Percentiles rank a stretch among this genome's conserved stretches.
Conservation (phyloP, 2,329 filamentous ascomycete genomes). For the Endoconidiophora polonica region DNA sequence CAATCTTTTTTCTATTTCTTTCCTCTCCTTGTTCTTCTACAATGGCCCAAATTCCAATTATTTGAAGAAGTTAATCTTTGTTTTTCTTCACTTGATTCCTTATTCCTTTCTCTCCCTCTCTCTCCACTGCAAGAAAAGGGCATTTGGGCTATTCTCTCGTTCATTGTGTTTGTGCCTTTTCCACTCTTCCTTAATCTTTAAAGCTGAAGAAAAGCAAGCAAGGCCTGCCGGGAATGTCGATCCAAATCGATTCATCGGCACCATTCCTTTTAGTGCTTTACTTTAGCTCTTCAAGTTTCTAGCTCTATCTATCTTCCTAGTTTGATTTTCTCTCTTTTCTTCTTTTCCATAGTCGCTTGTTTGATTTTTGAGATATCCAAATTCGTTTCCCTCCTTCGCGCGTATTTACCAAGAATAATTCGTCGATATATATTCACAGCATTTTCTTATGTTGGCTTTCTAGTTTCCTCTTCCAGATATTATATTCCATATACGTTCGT, state of each 20-base stretch:
- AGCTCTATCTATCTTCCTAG: background rate
- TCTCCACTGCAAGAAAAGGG: too few species aligned
- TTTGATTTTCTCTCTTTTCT: background rate
- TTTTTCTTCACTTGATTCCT: background rate
- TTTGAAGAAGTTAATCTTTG: too few species aligned
- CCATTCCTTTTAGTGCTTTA: slow-evolving; percentile 1
- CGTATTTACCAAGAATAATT: too few species aligned
- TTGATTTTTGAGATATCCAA: background rate
- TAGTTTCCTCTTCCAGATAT: background rate
- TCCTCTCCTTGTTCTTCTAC: background rate
- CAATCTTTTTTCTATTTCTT: background rate
- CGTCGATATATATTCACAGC: too few species aligned
- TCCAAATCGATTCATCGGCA: slow-evolving; percentile 2
- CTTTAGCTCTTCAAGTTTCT: background rate
- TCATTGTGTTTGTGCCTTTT: too few species aligned
- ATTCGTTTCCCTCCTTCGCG: too few species aligned
- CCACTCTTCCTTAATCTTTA: too few species aligned
- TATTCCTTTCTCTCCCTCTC: too few species aligned
- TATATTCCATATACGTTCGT: background rate
- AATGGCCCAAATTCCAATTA: too few species aligned
- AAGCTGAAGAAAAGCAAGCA: too few species aligned
- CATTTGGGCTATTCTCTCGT: too few species aligned
- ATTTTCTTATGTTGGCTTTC: background rate
- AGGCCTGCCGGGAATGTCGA: background rate
- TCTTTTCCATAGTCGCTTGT: background rate